Evolutionary conservation across 2,329 filamentous ascomycete species (phyloP).

Genomic region (Zasmidium angulare): DNA sequence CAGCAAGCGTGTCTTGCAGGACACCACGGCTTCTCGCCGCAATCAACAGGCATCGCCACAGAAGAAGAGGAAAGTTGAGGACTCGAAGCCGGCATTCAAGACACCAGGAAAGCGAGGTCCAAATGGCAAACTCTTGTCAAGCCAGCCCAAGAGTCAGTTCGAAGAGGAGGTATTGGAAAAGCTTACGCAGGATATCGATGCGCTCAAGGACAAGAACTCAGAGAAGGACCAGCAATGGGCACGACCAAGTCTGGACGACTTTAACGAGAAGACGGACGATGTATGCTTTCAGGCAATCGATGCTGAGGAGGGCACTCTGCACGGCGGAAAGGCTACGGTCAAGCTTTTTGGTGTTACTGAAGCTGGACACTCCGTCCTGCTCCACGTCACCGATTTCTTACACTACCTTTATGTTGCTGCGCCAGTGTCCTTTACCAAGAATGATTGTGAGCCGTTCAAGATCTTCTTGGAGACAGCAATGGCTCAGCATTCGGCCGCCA

Average conservation of each 20-base stretch:
- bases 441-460: slow-evolving; percentile 77
- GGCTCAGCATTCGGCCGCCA: slow-evolving; percentile 69
- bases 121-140: slow-evolving; percentile 65
- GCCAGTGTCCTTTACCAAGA: slow-evolving; percentile 73
- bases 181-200: slow-evolving; percentile 87
- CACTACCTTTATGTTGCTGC: slow-evolving; percentile 96
- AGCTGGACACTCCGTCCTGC: slow-evolving; percentile 82
- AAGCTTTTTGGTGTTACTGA: slow-evolving; percentile 93
- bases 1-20: slow-evolving; percentile 48
- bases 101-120: slow-evolving; percentile 49
- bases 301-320: slow-evolving; percentile 80
- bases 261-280: slow-evolving; percentile 63
- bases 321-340: slow-evolving; percentile 73
- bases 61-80: slow-evolving; percentile 87
- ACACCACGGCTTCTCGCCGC: slow-evolving; percentile 45
- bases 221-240: slow-evolving; percentile 96
- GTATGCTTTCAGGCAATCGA: slow-evolving; percentile 97
- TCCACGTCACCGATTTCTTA: slow-evolving; percentile 93
- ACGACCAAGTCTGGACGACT: slow-evolving; percentile 60
- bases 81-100: slow-evolving; percentile 57
- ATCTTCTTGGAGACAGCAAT: slow-evolving; percentile 77
- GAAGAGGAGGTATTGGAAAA: slow-evolving; percentile 94
- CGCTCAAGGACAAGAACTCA: slow-evolving; percentile 79
- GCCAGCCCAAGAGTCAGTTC: slow-evolving; percentile 84
- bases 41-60: slow-evolving; percentile 53